These are phyloP conservation scores for Skeletonema tropicum DNA, from an alignment of 108 stramenopile species.

Conservation along the genomic window DNA sequence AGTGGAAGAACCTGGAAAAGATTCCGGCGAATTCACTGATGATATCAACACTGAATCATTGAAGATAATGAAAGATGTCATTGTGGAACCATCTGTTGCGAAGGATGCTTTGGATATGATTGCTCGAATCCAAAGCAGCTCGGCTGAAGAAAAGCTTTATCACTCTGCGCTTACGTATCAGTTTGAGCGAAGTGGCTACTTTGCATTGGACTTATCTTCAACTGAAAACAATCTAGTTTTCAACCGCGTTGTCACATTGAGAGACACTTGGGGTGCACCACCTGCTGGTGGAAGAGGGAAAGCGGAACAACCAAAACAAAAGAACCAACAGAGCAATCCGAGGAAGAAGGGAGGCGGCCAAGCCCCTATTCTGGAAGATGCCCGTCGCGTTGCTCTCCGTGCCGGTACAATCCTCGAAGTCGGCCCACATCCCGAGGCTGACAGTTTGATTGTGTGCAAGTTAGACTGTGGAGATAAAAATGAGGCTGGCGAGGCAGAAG, in stretches of 20 bases:
- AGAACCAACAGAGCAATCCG: constrained; percentile 25
- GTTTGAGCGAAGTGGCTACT: constrained; percentile 91
- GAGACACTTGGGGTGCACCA: constrained; percentile 81
- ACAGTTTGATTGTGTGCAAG: constrained; percentile 77
- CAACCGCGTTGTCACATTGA: constrained; percentile 88
- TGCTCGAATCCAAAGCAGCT: constrained; percentile 26
- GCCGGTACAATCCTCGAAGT: constrained; percentile 79
- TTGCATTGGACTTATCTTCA: constrained; percentile 73
- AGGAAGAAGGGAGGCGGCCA: constrained; percentile 17
- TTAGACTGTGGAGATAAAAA: constrained; percentile 82
- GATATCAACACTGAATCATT: constrained; percentile 87
- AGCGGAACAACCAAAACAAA: constrained; percentile 22
- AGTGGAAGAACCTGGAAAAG: constrained; percentile 83
- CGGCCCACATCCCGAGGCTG: constrained; percentile 86
- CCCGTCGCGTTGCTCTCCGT: constrained; percentile 68
- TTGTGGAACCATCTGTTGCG: constrained; percentile 83
- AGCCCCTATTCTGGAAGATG: constrained; percentile 63
- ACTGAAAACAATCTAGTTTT: constrained; percentile 72
- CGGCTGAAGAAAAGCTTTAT: constrained; percentile 42
- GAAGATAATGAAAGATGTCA: constrained; percentile 59
- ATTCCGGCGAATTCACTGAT: constrained; percentile 74
- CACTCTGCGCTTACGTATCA: constrained; percentile 75
- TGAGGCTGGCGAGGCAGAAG: constrained; percentile 51
- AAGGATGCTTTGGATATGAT: constrained; percentile 55
- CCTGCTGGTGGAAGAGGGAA: constrained; percentile 18